phyloP scores from a whole-genome alignment of 148 eudicot species.

The Rhododendron ferrugineum region DNA sequence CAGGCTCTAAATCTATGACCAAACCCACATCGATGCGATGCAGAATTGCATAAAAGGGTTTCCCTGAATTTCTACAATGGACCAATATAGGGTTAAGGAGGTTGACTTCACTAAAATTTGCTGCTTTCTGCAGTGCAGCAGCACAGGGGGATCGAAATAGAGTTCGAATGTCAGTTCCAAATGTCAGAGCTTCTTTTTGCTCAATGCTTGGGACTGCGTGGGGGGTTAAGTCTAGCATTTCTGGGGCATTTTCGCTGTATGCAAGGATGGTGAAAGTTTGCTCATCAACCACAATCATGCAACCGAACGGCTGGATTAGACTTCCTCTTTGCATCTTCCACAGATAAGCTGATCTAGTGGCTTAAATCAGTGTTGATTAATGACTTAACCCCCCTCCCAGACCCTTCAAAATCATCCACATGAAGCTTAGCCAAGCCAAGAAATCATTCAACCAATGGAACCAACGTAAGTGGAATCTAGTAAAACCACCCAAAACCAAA shows the following conservation, averaged over 20 bases:
- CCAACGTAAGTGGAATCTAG: background rate
- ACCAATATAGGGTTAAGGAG: conserved; percentile 73
- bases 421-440: conserved; percentile 52
- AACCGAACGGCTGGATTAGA: conserved; percentile 76
- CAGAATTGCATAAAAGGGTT: conserved; percentile 73
- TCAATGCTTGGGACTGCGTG: conserved; percentile 68
- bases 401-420: conserved; percentile 48
- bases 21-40: conserved; percentile 76
- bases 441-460: background rate
- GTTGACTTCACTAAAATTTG: conserved; percentile 49
- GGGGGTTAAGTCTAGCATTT: conserved; percentile 67
- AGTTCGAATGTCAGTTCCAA: conserved; percentile 66
- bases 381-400: conserved; percentile 45
- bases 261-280: conserved; percentile 51
- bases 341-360: conserved; percentile 61
- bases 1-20: conserved; percentile 79
- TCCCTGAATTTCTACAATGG: conserved; percentile 51
- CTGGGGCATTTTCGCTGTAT: conserved; percentile 80
- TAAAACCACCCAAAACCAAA: background rate
- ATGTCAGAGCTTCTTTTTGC: conserved; percentile 49
- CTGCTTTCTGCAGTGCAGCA: conserved; percentile 67
- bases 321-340: conserved; percentile 81
- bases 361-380: conserved; percentile 60
- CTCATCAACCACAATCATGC: conserved; percentile 70
- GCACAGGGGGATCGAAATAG: conserved; percentile 58